A percentile compares a stretch with the other conserved stretches of the same genome.
Evolutionary conservation across 2,329 filamentous ascomycete genomes (phyloP).

Genomic region (Exophiala alcalophila): DNA sequence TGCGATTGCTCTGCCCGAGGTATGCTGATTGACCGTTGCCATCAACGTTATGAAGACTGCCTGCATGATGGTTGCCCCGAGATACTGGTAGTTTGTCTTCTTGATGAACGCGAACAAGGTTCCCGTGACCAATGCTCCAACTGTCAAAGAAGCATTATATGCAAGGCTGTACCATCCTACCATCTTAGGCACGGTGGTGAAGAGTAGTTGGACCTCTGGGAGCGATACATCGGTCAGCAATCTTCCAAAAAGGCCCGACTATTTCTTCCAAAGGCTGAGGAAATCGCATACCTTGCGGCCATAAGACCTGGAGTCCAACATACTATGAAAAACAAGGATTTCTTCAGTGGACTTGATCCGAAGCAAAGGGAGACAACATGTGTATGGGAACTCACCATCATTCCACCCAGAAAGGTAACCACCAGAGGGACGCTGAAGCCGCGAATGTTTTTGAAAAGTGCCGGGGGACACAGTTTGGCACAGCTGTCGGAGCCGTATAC

Average conservation of each 20-base stretch:
- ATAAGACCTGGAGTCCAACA: conserved; percentile 9
- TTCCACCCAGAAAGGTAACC: conserved; percentile 4
- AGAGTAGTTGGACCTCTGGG: conserved; percentile 11
- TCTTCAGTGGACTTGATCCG: not conserved
- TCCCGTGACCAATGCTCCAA: not conserved
- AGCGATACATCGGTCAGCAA: not conserved
- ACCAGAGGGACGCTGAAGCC: conserved; percentile 2
- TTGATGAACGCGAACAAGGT: not conserved
- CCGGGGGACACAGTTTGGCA: conserved; percentile 14
- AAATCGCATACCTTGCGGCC: conserved; percentile 8
- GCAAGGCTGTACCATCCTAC: conserved; percentile 16
- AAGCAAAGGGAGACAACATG: too few species aligned
- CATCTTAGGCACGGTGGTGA: conserved; percentile 13
- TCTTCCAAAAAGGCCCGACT: too few species aligned
- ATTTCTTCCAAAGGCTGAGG: too few species aligned
- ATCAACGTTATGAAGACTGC: conserved; percentile 3
- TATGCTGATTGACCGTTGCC: conserved; percentile 8
- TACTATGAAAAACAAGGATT: conserved; percentile 1
- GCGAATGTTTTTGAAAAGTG: conserved; percentile 5
- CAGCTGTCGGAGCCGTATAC: conserved; percentile 5
- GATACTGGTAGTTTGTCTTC: conserved; percentile 6
- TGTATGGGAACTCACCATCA: conserved; percentile 6
- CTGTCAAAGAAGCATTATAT: conserved; percentile 7
- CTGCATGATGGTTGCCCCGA: not conserved
- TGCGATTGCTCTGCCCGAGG: conserved; percentile 5